A percentile compares a stretch with the other conserved stretches of the same genome.
phyloP scores from a whole-genome alignment of 2,329 filamentous ascomycete genomes.

The Aureobasidium sp. region DNA sequence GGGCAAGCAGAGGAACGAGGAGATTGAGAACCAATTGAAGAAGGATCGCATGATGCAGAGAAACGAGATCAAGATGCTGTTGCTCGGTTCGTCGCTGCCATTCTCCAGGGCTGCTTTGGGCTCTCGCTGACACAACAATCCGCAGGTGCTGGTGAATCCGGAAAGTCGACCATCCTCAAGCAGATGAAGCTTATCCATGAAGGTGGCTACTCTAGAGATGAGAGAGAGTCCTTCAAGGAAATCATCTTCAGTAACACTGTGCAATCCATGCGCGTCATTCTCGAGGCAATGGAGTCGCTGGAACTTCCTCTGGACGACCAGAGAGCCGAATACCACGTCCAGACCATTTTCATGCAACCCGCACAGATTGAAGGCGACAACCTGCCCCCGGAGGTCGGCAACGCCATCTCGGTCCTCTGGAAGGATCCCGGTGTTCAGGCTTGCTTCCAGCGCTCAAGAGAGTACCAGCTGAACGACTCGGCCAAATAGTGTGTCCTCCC shows the following conservation, averaged over 20 bases:
- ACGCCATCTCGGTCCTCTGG: slow-evolving; percentile 87
- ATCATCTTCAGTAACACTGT: slow-evolving; percentile 68
- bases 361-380: slow-evolving; percentile 94
- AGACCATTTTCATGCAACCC: slow-evolving; percentile 98
- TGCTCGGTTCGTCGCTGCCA: slow-evolving; percentile 66
- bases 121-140: not conserved
- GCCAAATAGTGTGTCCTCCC: slow-evolving; percentile 73
- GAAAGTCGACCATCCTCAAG: slow-evolving; percentile 90
- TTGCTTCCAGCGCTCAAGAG: slow-evolving; percentile 90
- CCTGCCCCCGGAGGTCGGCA: slow-evolving; percentile 87
- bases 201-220: slow-evolving; percentile 93
- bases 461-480: slow-evolving; percentile 95
- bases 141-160: slow-evolving; percentile 91
- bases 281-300: slow-evolving; percentile 62
- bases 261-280: slow-evolving; percentile 63
- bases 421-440: slow-evolving; percentile 87
- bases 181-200: slow-evolving; percentile 99
- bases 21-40: slow-evolving; percentile 99
- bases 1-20: slow-evolving; percentile 99
- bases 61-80: slow-evolving; percentile 99
- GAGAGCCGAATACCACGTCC: slow-evolving; percentile 92
- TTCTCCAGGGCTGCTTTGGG: slow-evolving; percentile 1
- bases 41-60: slow-evolving; percentile 97
- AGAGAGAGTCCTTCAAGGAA: slow-evolving; percentile 63
- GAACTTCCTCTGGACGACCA: slow-evolving; percentile 82